These are phyloP conservation scores for Typha latifolia DNA, from an alignment of 176 grass and related monocot genomes.

Conservation along the genomic window DNA sequence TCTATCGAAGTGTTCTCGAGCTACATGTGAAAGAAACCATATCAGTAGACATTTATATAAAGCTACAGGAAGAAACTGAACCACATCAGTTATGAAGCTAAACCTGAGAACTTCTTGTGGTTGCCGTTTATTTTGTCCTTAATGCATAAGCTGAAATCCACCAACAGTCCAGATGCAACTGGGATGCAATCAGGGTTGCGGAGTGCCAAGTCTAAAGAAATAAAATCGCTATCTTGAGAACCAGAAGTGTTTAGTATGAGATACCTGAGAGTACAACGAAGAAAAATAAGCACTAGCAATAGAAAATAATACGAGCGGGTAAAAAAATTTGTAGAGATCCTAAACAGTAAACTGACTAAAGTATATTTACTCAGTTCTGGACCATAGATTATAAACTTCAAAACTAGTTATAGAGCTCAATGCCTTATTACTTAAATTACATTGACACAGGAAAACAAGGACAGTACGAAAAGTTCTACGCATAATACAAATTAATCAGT, in stretches of 20 bases:
- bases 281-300: background rate
- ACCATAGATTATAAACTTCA: background rate
- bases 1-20: background rate
- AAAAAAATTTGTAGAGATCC: no score
- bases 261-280: background rate
- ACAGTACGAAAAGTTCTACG: no score
- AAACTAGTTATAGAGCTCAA: background rate
- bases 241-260: background rate
- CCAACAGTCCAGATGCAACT: background rate
- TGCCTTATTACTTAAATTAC: no score
- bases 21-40: background rate
- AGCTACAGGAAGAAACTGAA: background rate
- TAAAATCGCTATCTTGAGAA: background rate
- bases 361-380: background rate
- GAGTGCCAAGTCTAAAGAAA: background rate
- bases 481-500: no score
- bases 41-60: background rate
- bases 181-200: background rate
- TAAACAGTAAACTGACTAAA: no score
- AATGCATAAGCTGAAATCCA: background rate
- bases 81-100: background rate
- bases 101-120: background rate
- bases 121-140: background rate
- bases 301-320: no score
- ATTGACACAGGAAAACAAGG: no score